Base-by-base conservation (phyloP, 306 rosid species). In the Fragaria nilgerrensis region DNA sequence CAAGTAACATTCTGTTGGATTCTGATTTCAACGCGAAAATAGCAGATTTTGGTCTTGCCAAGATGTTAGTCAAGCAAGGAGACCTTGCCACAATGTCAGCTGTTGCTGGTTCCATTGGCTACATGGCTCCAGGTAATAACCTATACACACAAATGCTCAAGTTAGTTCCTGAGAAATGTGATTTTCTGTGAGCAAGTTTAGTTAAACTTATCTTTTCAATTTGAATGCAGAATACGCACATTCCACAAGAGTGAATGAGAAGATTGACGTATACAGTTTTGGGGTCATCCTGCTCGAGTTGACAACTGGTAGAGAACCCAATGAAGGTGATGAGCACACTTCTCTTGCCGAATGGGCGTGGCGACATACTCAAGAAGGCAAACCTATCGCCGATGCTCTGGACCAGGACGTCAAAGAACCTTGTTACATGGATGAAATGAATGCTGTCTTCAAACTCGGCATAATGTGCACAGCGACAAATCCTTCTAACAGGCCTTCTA, bases 11-110 rank as follows among this genome's bases (percentile, higher is more conserved):
- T 45, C 88, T 95, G 65, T 82, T 95, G 43, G 97, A 95, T 81
- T 68, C 90, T 2, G 84, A 85, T 1, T 89, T 92, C 86, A 90
- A 85, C 19, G 96, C 97, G 32, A 88, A 90, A 86, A 89, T 92
- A 32, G 93, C 97, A 23, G 97, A 95, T 79, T 95, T 95, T 69
- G 98, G 98, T 32, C 78, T 95, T 5, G 97, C 96, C 19, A 92
- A 77, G 88, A 75, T 89, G 77, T 76, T 92, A 82, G 75, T 84
- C 70, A 89, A 79, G 64, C 88, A 93, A 20, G 97, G 91, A 67
- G 92, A 95, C 78, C 80, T 85, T 44, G 88, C 90, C n/a, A 89
- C 91, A 7, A 79, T 89, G 92, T 95, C 98, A 13, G 59, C 86
- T 36, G 90, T 92, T 14, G 91, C 85, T n/a, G 98, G 98, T 22